Percentiles rank a stretch among this genome's conserved stretches.
Conservation (phyloP, 1,284 basidiomycete genomes). For the Flammula alnicola region DNA sequence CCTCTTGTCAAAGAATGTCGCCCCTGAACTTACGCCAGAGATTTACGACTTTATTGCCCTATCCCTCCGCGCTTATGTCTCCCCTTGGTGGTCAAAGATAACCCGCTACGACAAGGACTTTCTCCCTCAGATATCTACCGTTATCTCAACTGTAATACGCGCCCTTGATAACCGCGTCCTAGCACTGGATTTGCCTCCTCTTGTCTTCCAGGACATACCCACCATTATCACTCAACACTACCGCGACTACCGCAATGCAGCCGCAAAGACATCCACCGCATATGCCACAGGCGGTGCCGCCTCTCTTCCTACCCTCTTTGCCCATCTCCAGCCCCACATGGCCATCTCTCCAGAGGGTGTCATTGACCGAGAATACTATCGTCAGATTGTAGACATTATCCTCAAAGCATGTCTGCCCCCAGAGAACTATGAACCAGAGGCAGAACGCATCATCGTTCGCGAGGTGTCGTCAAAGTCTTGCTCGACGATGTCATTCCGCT, state of each 20-base stretch:
- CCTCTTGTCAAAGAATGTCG: conserved; percentile 45
- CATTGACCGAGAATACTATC: conserved; percentile 76
- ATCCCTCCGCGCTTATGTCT: conserved; percentile 73
- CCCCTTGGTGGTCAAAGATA: conserved; percentile 83
- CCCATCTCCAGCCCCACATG: conserved; percentile 79
- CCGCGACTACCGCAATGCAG: conserved; percentile 72
- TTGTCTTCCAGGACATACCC: conserved; percentile 67
- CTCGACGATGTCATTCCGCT: conserved; percentile 67
- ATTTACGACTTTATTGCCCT: conserved; percentile 80
- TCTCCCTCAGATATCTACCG: conserved; percentile 67
- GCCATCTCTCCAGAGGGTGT: conserved; percentile 66
- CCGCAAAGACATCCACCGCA: conserved; percentile 61
- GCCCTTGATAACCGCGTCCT: conserved; percentile 59
- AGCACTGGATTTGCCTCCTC: conserved; percentile 56
- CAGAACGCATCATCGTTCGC: conserved; percentile 75
- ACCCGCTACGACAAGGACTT: conserved; percentile 83
- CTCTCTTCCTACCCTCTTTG: conserved; percentile 69
- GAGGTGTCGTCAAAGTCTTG: conserved; percentile 79
- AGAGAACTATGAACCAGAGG: conserved; percentile 71
- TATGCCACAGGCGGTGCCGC: conserved; percentile 70
- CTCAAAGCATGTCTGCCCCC: conserved; percentile 68
- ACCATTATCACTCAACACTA: conserved; percentile 72
- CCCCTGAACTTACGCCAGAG: conserved; percentile 65
- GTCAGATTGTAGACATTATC: conserved; percentile 74
- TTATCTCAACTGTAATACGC: conserved; percentile 63